Evolutionary conservation across 179 eudicot genomes (phyloP), one percentile per base, ranked within the genome.

Genomic region (Beta lomatogona): DNA sequence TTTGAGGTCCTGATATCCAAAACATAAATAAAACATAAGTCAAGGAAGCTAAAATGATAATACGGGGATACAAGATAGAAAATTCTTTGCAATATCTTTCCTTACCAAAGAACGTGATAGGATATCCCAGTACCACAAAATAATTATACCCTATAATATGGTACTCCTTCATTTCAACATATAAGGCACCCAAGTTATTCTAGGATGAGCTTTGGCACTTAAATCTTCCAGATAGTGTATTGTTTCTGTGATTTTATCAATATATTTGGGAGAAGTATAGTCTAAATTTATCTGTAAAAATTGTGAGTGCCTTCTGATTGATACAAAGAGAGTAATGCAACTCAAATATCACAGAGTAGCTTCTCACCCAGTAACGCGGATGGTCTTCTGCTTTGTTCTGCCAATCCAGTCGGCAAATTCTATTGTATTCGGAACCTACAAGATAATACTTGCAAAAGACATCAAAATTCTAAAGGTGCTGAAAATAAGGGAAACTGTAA

Each of bases 391-490:
- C 84, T 96, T 96, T 65, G 98, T 96, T 80, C 99, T 88, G 83
- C 99, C 98, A 82, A 96, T 96, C 99, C 99, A 96, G 82, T 94
- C 99, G 89, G 98, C 98, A 92, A 96, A 96, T 85, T 96, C 99
- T 60, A 91, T 83, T 77, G 98, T 94, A 82, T 94, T 96, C 67
- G 99, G 99, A 72, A 96, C 99, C 99, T 94, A 76, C 19, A 82
- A 45, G 53, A 73, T 71, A 82, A 55, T 44, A 79, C 61, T 69
- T 54, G 55, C 54, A 67, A 50, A 70, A 71, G n/a, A 68, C 41
- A 68, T 82, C 59, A 81, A 48, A 64, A 77, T 36, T n/a, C 13
- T 36, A 41, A 57, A 36, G 63, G 53, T 74, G 73, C 72, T 53
- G 57, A 31, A 81, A 36, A 31, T 53, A 75, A 55, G 46, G 36